Base-by-base conservation (phyloP, 495 filamentous ascomycete genomes). In the Aspergillus panamensis region DNA sequence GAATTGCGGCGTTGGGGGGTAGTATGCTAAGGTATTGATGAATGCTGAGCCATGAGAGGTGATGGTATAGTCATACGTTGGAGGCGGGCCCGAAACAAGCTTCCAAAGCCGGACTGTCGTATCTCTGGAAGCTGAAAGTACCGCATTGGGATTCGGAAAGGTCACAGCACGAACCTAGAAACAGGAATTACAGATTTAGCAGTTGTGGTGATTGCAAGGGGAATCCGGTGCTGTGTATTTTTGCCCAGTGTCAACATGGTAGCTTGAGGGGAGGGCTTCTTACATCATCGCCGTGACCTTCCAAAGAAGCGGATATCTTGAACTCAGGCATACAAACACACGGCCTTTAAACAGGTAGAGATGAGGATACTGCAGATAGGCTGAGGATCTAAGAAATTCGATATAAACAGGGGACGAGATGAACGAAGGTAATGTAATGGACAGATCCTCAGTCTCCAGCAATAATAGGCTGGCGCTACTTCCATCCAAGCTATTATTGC, bases 61-160 rank as follows among this genome's bases (percentile, higher is more conserved):
- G 54, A 96, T 86, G 3, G 83, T 85, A 61, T 82, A 81, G 62
- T 96, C 91, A 66, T 87, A 96, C 16, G 74, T 71, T 10, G 89
- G 88, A 40, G 84, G 91, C 49, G 77, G 81, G 57, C 80, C 73
- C 13, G 83, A 77, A 43, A 84, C 77, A 39, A 81, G 77, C 62
- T 85, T 90, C 95, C 95, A 99, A 45, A 90, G 69, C 33, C 92
- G 86, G 39, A 96, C 92, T 3, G 92, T 96, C 54, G 84, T 84
- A 79, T 97, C 95, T 71, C 95, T 82, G 53, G 93, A 96, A 19
- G 90, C 89, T 12, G 94, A 96, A 56, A 95, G 70, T 31, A 96
- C 74, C 48, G 84, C 73, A 60, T 88, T 84, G 55, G 88, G 76
- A 47, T 79, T 76, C 14, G 92, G 90, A 67, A 94, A 97, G 68